Conservation (phyloP, 495 filamentous ascomycete species). For the Trypethelium eluteriae region DNA sequence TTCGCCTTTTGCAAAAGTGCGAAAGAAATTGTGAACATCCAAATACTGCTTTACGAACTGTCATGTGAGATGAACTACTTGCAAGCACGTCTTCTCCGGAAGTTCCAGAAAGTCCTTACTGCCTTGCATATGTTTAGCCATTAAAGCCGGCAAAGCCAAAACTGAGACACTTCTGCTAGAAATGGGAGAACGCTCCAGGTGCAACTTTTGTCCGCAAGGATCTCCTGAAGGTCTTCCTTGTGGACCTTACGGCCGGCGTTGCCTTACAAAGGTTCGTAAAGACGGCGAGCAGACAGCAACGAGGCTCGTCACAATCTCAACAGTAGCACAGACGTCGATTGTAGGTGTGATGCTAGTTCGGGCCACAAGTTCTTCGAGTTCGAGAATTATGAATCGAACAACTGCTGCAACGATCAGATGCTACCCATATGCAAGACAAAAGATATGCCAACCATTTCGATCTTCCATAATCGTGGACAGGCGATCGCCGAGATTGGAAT, state of each 20-base stretch:
- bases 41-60: neutral
- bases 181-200: neutral
- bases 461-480: slow-evolving; percentile 21
- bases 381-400: slow-evolving; percentile 29
- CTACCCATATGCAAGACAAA: slow-evolving; percentile 35
- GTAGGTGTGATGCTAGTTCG: slow-evolving; percentile 34
- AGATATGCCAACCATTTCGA: slow-evolving; percentile 28
- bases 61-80: neutral
- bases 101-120: neutral
- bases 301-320: slow-evolving; percentile 32
- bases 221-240: neutral
- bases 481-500: slow-evolving; percentile 26
- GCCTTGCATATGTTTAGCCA: neutral
- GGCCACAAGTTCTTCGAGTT: slow-evolving; percentile 27
- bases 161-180: neutral
- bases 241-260: neutral
- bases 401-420: slow-evolving; percentile 34
- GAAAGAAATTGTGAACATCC: neutral
- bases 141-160: neutral
- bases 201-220: neutral
- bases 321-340: slow-evolving; percentile 36
- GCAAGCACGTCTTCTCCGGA: neutral
- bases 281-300: slow-evolving; percentile 18
- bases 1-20: neutral
- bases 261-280: neutral